These are phyloP conservation scores for Pyrenochaeta sp. DNA, from an alignment of 2,329 filamentous ascomycete species.

Conservation along the genomic window DNA sequence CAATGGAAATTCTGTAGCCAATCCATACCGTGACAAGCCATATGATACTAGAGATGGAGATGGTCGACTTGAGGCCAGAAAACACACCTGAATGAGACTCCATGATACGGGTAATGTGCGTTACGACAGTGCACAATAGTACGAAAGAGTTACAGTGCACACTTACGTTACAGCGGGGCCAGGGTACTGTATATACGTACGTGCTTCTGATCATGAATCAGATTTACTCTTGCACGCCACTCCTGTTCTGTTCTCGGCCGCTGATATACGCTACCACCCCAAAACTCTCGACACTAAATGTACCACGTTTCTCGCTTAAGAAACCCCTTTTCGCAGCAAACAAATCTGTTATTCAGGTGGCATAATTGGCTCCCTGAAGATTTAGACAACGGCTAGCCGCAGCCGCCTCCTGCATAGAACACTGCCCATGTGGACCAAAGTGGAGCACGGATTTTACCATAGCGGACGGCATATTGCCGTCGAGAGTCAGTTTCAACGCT, in stretches of 20 bases:
- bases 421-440: not conserved
- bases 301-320: not conserved
- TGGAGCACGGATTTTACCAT: not conserved
- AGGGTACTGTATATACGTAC: slow-evolving; percentile 19
- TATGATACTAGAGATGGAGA: slow-evolving; percentile 18
- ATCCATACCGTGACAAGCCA: slow-evolving; percentile 29
- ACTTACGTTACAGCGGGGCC: slow-evolving; percentile 14
- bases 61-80: slow-evolving; percentile 13
- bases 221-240: slow-evolving; percentile 1
- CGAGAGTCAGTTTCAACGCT: too few relatives aligned
- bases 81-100: slow-evolving; percentile 22
- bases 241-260: slow-evolving; percentile 7
- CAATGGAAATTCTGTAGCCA: slow-evolving; percentile 24
- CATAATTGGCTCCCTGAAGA: slow-evolving; percentile 5
- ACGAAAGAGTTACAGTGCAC: slow-evolving; percentile 11
- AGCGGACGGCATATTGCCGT: not conserved
- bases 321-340: slow-evolving; percentile 4
- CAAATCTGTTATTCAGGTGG: slow-evolving; percentile 2
- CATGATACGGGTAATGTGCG: slow-evolving; percentile 18
- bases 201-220: not conserved
- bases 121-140: slow-evolving; percentile 7
- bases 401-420: not conserved
- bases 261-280: slow-evolving; percentile 4
- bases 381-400: slow-evolving; percentile 2
- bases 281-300: not conserved